phyloP scores from a whole-genome alignment of 2,329 filamentous ascomycete species.

The Pyrenophora tritici-repentis region DNA sequence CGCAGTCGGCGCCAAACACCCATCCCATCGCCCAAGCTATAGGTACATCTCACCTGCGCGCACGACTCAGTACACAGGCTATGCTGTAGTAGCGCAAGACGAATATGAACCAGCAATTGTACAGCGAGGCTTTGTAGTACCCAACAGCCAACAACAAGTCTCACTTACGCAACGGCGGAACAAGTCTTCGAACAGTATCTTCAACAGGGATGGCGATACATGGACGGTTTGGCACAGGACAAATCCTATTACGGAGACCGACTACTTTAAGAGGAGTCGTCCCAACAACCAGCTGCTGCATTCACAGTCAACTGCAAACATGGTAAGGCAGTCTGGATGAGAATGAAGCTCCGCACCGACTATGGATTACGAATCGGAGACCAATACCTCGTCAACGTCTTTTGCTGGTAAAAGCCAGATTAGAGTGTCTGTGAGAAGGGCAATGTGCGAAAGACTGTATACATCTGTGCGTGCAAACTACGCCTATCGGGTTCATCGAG shows the following conservation, averaged over 20 bases:
- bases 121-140: slow-evolving; percentile 14
- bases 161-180: not conserved
- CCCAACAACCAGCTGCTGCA: not conserved
- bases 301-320: not conserved
- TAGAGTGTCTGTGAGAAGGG: too few species aligned
- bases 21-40: not conserved
- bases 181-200: slow-evolving; percentile 5
- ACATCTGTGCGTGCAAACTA: too few species aligned
- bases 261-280: slow-evolving; percentile 8
- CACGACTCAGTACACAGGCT: slow-evolving; percentile 6
- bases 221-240: slow-evolving; percentile 17
- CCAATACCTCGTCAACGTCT: too few species aligned
- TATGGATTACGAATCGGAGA: too few species aligned
- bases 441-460: too few species aligned
- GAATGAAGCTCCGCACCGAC: too few species aligned
- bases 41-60: slow-evolving; percentile 3
- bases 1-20: not conserved
- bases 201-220: slow-evolving; percentile 10
- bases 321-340: too few species aligned
- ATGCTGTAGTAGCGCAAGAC: slow-evolving; percentile 9
- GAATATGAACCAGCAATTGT: slow-evolving; percentile 9
- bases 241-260: not conserved
- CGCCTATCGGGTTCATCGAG: too few species aligned
- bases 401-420: too few species aligned
- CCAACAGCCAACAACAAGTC: not conserved